These are phyloP conservation scores for Blastobotrys raffinosifermentans DNA, from an alignment of 1,139 yeast species.

Conservation along the genomic window DNA sequence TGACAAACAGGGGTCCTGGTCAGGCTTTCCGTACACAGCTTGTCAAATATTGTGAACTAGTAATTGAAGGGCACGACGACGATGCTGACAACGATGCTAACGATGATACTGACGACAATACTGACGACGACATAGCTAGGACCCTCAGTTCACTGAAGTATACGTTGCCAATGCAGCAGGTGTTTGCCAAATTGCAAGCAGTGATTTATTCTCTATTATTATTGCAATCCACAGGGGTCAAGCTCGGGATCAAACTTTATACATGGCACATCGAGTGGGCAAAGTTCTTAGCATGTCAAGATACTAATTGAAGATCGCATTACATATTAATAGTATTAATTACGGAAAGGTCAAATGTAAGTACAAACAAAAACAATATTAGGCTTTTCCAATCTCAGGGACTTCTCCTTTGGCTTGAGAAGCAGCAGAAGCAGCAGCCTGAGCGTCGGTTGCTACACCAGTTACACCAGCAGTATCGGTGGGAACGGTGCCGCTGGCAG, in stretches of 20 bases:
- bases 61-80: too few relatives aligned
- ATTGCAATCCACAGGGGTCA: constrained; percentile 8
- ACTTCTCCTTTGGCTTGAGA: not conserved
- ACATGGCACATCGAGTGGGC: constrained; percentile 6
- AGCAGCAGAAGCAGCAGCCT: constrained; percentile 7
- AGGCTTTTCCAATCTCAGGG: not conserved
- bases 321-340: too few relatives aligned
- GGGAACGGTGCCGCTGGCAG: not conserved
- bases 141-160: too few relatives aligned
- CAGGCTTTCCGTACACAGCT: too few relatives aligned
- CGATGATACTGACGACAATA: too few relatives aligned
- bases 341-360: too few relatives aligned
- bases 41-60: too few relatives aligned
- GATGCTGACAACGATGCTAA: too few relatives aligned
- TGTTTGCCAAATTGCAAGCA: constrained; percentile 12
- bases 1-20: too few relatives aligned
- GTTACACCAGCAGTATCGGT: constrained; percentile 5
- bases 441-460: constrained; percentile 5
- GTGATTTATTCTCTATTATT: constrained; percentile 9
- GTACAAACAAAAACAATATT: too few relatives aligned
- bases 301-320: not conserved
- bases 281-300: not conserved
- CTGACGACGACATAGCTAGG: too few relatives aligned
- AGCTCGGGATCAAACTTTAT: not conserved
- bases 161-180: too few relatives aligned